These are phyloP conservation scores for Arthrobotrys entomopaga DNA, from an alignment of 2,329 filamentous ascomycete genomes.

Conservation along the genomic window DNA sequence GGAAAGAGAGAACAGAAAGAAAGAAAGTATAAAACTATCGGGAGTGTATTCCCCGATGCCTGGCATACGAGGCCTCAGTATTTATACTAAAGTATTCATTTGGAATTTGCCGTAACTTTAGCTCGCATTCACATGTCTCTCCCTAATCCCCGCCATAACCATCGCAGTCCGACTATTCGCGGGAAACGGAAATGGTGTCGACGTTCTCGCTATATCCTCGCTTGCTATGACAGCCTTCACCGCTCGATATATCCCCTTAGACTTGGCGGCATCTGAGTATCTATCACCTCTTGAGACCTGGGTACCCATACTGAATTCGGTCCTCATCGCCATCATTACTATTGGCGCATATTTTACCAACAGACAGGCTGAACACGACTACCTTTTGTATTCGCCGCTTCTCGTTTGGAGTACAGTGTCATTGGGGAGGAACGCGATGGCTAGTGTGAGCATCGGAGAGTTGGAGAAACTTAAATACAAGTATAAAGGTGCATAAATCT, in stretches of 20 bases:
- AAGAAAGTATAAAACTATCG: no score
- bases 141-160: conserved; percentile 20
- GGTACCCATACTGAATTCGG: conserved; percentile 46
- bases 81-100: neutral
- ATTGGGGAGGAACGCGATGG: conserved; percentile 40
- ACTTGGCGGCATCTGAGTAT: conserved; percentile 25
- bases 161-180: conserved; percentile 20
- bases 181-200: conserved; percentile 34
- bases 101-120: neutral
- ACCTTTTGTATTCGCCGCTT: conserved; percentile 36
- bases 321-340: conserved; percentile 42
- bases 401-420: conserved; percentile 33
- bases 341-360: conserved; percentile 33
- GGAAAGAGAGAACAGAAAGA: no score
- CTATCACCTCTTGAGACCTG: conserved; percentile 41
- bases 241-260: conserved; percentile 33
- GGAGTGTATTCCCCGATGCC: no score
- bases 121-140: conserved; percentile 53
- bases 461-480: conserved; percentile 54
- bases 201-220: conserved; percentile 46
- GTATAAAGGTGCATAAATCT: conserved; percentile 48
- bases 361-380: conserved; percentile 36
- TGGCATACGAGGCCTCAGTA: no score
- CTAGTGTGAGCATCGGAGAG: conserved; percentile 38
- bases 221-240: conserved; percentile 50